A percentile compares a stretch with the other conserved stretches of the same genome.
Evolutionary conservation across 306 rosid species (phyloP).

Genomic region (Sindora glabra): DNA sequence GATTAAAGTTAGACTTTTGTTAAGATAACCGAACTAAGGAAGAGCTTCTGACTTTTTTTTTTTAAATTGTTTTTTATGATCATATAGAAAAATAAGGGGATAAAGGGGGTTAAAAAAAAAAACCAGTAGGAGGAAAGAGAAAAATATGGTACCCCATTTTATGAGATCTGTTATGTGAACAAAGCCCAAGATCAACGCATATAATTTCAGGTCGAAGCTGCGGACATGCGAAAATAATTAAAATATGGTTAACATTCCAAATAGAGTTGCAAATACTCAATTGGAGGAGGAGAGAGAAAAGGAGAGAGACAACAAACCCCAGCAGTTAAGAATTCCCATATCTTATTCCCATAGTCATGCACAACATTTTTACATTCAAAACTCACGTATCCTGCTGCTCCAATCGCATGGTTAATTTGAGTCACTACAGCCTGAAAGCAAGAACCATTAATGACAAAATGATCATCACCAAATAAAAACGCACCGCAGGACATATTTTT

Average conservation of each 20-base stretch:
- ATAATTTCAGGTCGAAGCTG: conserved; percentile 49
- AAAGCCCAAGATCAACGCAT: conserved; percentile 53
- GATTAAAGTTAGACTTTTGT: conserved; percentile 5
- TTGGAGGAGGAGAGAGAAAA: neutral
- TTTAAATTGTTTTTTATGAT: neutral
- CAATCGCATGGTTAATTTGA: conserved; percentile 73
- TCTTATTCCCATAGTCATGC: conserved; percentile 42
- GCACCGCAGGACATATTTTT: neutral
- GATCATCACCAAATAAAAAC: neutral
- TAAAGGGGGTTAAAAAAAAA: neutral
- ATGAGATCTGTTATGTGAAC: conserved; percentile 24
- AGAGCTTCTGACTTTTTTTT: too few species aligned
- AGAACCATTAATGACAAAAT: conserved; percentile 11
- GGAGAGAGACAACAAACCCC: conserved; percentile 40
- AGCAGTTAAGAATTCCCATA: conserved; percentile 54
- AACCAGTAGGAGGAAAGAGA: conserved; percentile 9
- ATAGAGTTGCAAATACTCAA: neutral
- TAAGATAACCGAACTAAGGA: conserved; percentile 6
- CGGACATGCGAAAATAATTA: conserved; percentile 14
- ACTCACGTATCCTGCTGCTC: conserved; percentile 59
- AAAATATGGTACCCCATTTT: conserved; percentile 23
- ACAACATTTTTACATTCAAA: conserved; percentile 56
- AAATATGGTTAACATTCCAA: conserved; percentile 5
- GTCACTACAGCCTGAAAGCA: conserved; percentile 50
- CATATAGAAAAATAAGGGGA: neutral